Base-by-base conservation (phyloP, 306 rosid species). In the Astragalus membranaceus region DNA sequence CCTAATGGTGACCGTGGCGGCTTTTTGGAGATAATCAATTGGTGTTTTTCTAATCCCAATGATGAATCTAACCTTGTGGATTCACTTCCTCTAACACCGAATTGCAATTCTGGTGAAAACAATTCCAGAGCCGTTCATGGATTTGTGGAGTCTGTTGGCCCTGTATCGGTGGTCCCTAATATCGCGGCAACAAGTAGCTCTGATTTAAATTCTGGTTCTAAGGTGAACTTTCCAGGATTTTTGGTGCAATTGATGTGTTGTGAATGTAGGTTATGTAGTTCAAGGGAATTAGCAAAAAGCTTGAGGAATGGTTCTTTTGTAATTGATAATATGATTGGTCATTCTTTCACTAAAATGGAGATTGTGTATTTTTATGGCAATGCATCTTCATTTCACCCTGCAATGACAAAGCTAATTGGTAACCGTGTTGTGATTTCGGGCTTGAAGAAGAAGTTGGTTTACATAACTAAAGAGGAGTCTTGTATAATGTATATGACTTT, bases 331-430 rank as follows among this genome's bases (percentile, higher is more conserved):
- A 74, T 30, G 36, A 36, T 17, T 36, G 42, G 49, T 9, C 97
- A 93, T 75, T 82, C 86, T 64, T 85, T 84, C 69, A 84, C 81
- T 4, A 83, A 87, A 46, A 58, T 33, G 6, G 50, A 63, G 78
- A 60, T 83, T 46, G 83, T 87, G 65, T 94, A 90, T 77, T 89
- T 89, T 71, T 72, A 79, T 30, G 92, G 87, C 17, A 58, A 78
- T 29, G 88, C 92, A 10, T 87, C 90, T 0, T 76, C 79, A 6
- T 94, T 96, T 93, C 89, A 94, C 71, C 85, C 97, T 10, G 94
- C 76, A 1, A 69, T 94, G 23, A 67, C 82, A 4, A 94, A 88
- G 73, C 77, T 87, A 15, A 68, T 85, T 26, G 94, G 89, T 10
- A 79, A 71, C 1, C 51, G 72, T 10, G 50, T 85, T 67, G 68